Evolutionary conservation across 805 yeast genomes (phyloP).

Genomic region (Ogataea pignaliae): DNA sequence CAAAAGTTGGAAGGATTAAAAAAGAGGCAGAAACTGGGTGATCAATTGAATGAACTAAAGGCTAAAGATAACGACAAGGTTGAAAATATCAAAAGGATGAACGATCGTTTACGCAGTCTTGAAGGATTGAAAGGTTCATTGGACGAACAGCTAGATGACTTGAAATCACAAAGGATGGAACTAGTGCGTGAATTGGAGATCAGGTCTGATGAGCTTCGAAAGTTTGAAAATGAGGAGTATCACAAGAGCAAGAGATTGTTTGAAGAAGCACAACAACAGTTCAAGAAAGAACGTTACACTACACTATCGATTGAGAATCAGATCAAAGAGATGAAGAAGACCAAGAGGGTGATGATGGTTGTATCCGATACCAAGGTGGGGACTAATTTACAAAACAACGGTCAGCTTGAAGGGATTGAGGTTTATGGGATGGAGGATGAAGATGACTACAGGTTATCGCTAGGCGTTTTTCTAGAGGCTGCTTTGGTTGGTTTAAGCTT

Average conservation of each 20-base stretch:
- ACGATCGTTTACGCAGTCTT: background rate
- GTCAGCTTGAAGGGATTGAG: background rate
- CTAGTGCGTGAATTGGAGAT: constrained; percentile 5
- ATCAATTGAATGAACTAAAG: background rate
- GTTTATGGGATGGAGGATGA: background rate
- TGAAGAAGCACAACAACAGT: constrained; percentile 2
- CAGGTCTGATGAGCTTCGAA: constrained; percentile 4
- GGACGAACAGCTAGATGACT: constrained; percentile 9
- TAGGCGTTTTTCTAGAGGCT: constrained; percentile 10
- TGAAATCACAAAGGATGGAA: constrained; percentile 9
- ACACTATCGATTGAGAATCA: constrained; percentile 22
- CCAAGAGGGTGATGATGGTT: constrained; percentile 12
- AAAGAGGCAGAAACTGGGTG: constrained; percentile 1
- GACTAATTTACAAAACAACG: background rate
- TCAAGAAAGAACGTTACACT: constrained; percentile 12
- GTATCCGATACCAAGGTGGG: background rate
- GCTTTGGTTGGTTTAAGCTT: constrained; percentile 9
- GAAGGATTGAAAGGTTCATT: constrained; percentile 9
- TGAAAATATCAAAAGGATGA: constrained; percentile 2
- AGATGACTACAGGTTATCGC: constrained; percentile 1
- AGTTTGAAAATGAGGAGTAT: constrained; percentile 6
- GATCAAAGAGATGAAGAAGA: constrained; percentile 14
- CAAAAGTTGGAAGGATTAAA: constrained; percentile 1
- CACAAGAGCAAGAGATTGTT: background rate
- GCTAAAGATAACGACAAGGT: background rate